Conservation (phyloP, 139 green algal genomes). For the Nannochloris sp. region DNA sequence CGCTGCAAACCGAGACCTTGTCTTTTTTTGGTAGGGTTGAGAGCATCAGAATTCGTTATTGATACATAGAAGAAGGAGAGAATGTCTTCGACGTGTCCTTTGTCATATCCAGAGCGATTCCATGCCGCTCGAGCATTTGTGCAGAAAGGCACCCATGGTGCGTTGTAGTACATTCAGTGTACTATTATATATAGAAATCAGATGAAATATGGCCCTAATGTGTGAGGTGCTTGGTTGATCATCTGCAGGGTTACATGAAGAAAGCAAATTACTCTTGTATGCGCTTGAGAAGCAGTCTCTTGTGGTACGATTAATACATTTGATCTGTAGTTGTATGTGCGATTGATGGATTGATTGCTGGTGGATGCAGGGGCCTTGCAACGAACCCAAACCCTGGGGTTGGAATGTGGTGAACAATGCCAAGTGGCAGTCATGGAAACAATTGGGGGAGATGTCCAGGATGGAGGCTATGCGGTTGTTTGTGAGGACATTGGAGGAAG, state of each 20-base stretch:
- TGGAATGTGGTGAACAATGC: conserved; percentile 81
- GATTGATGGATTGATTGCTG: background rate
- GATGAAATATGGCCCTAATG: too few relatives aligned
- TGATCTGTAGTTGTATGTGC: background rate
- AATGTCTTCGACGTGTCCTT: conserved; percentile 21
- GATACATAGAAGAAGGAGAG: background rate
- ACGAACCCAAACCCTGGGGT: conserved; percentile 68
- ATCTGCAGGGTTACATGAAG: conserved; percentile 52
- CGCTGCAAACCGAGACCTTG: too few relatives aligned
- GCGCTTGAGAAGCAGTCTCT: conserved; percentile 75
- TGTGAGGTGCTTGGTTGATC: too few relatives aligned
- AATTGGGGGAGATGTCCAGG: conserved; percentile 69
- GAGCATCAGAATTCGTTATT: too few relatives aligned
- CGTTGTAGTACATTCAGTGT: background rate
- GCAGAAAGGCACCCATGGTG: conserved; percentile 21
- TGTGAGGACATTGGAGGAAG: conserved; percentile 80
- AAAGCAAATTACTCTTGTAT: conserved; percentile 72
- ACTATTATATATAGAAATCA: too few relatives aligned
- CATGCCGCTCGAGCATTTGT: conserved; percentile 36
- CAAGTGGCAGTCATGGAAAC: conserved; percentile 73
- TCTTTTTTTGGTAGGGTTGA: too few relatives aligned
- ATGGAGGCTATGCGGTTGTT: conserved; percentile 93
- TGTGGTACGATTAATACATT: conserved; percentile 12
- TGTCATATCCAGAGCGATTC: conserved; percentile 55
- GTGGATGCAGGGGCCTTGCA: conserved; percentile 59